These are phyloP conservation scores for Penicillium cataractarum DNA, from an alignment of 495 filamentous ascomycete species.

Conservation along the genomic window DNA sequence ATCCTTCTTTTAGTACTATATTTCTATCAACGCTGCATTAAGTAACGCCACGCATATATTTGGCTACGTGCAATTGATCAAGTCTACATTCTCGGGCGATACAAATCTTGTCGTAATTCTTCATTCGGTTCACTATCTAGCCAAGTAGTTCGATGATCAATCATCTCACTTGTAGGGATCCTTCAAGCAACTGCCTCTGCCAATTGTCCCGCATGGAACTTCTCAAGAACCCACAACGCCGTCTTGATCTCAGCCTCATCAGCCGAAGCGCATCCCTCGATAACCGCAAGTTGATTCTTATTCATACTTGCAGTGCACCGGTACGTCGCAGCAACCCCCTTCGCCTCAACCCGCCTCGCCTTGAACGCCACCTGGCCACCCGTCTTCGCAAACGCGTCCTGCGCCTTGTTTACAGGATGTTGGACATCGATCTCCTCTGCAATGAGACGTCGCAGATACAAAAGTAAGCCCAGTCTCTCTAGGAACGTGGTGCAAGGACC, in stretches of 20 bases:
- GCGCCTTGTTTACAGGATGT: conserved; percentile 77
- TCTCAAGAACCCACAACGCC: conserved; percentile 12
- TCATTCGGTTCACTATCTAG: no score
- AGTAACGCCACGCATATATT: background rate
- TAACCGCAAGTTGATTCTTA: conserved; percentile 5
- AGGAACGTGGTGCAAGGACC: conserved; percentile 58
- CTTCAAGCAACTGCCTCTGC: background rate
- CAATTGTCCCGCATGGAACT: background rate
- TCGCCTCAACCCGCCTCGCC: conserved; percentile 9
- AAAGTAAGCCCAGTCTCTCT: conserved; percentile 65
- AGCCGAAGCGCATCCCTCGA: conserved; percentile 15
- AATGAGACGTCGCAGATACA: conserved; percentile 64
- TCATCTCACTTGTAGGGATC: background rate
- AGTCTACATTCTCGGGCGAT: background rate
- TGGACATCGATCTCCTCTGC: conserved; percentile 59
- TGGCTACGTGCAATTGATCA: background rate
- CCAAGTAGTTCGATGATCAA: no score
- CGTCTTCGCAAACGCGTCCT: conserved; percentile 50
- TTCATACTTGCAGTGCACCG: conserved; percentile 10
- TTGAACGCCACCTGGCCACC: conserved; percentile 24
- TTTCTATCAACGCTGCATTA: background rate
- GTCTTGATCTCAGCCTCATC: conserved; percentile 21
- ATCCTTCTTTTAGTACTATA: background rate
- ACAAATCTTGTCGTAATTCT: background rate
- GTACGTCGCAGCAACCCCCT: conserved; percentile 12